Conservation (phyloP, 2,329 filamentous ascomycete species). For the Diaporthe destruens region DNA sequence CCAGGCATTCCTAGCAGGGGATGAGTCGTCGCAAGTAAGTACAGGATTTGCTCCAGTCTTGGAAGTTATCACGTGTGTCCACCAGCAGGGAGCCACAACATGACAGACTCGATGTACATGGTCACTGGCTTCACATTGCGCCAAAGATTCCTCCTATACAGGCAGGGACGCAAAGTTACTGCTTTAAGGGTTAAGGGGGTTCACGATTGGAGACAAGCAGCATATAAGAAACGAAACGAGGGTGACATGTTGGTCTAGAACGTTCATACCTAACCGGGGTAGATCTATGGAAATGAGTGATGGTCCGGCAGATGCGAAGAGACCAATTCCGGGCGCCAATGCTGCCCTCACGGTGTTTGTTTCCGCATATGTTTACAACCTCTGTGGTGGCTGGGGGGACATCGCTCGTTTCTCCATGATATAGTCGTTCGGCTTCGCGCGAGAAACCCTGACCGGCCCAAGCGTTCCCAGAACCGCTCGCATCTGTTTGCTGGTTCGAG, state of each 20-base stretch:
- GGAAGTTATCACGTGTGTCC: background rate
- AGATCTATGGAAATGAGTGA: background rate
- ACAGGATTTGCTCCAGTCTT: background rate
- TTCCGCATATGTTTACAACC: constrained; percentile 5
- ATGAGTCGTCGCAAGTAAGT: background rate
- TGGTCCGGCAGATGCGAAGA: background rate
- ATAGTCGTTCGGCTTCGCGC: background rate
- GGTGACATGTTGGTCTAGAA: background rate
- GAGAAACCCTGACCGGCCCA: no score
- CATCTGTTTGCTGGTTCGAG: constrained; percentile 8
- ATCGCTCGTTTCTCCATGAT: background rate
- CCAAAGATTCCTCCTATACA: background rate
- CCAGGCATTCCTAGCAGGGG: background rate
- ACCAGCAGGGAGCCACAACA: background rate
- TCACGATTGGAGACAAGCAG: constrained; percentile 8
- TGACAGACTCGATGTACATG: background rate
- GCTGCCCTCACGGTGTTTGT: background rate
- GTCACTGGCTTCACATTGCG: background rate
- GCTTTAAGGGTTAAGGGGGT: background rate
- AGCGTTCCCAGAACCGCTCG: background rate
- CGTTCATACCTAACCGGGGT: background rate
- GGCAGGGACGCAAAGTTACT: background rate
- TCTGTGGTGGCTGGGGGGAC: background rate
- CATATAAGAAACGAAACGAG: background rate
- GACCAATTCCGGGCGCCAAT: background rate